A percentile compares a stretch with the other conserved stretches of the same genome.
These are phyloP conservation scores for Steccherinum ochraceum DNA, from an alignment of 768 basidiomycete species.

Conservation along the genomic window DNA sequence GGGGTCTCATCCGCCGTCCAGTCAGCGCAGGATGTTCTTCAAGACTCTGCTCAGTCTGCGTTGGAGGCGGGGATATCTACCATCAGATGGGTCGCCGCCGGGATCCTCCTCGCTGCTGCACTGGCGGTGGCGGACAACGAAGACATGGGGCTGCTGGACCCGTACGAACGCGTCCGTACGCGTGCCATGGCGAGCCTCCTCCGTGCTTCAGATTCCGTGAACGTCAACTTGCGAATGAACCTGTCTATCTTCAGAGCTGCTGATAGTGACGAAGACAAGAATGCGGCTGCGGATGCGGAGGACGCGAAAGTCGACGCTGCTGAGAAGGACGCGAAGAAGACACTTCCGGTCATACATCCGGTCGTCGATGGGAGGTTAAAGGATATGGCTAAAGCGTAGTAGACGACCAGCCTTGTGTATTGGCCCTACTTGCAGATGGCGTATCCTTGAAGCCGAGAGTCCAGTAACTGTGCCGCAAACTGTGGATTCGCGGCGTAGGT, in stretches of 20 bases:
- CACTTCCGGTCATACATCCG: slow-evolving; percentile 2
- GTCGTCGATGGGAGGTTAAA: slow-evolving; percentile 2
- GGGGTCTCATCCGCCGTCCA: no score
- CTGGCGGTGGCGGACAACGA: slow-evolving; percentile 1
- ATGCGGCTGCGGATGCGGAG: slow-evolving; percentile 1
- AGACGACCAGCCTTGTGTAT: no score
- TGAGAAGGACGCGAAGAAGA: not conserved
- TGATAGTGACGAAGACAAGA: not conserved
- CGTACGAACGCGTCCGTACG: not conserved
- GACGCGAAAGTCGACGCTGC: slow-evolving; percentile 1
- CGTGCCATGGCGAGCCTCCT: not conserved
- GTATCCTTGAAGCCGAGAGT: no score
- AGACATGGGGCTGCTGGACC: slow-evolving; percentile 2
- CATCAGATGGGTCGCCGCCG: no score
- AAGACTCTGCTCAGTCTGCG: no score
- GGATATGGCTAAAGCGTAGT: not conserved
- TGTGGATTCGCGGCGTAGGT: no score
- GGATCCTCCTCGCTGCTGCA: not conserved
- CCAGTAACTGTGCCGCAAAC: no score
- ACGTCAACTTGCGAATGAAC: not conserved
- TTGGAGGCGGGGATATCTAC: no score
- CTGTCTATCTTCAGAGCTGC: not conserved
- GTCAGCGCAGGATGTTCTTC: no score
- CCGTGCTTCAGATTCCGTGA: not conserved
- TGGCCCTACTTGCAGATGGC: no score